Evolutionary conservation across 805 yeast species (phyloP), one percentile per base, ranked within the genome.

Genomic region (Cyberlindnera maclurae): DNA sequence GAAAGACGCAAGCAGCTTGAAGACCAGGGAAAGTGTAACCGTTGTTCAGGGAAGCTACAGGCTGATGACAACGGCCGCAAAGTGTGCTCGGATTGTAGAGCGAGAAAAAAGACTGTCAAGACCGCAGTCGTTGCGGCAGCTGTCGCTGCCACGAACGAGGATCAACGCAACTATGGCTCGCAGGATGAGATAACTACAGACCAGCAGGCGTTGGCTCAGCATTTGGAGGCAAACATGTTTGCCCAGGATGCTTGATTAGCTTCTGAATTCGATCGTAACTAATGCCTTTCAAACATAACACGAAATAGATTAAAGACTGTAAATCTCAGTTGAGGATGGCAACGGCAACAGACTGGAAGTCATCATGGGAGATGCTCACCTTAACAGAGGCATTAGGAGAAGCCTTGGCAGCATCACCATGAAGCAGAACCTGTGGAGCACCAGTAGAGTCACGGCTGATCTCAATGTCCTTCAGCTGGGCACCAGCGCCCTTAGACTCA

Each of bases 261-360:
- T 18, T 27, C 27, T 17, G 9, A 30, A n/a, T 13, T 18, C 20
- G 15, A 26, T 12, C 12, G 11, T 12, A 30, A 37, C 28, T 11
- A 30, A 16, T 16, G n/a, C 24, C 12, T 24, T 26, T 35, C 29
- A 16, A 33, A 12, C 3, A 18, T 15, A 31, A 33, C 17, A 33
- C 20, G 11, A 15, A 29, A 29, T n/a, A 32, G 15, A 20, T 18
- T 22, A 22, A 33, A 15, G 15, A 15, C 6, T 15, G 5, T 15
- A n/a, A 24, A 18, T 16, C 16, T 34, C 16, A 54, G 49, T 52
- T 51, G 38, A 55, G 52, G 45, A 90, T 77, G 27, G 98, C 98
- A 55, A 93, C 97, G 10, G 98, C 97, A 47, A 95, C 93, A 31
- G 96, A 86, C 72, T 93, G 99, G 70, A 82, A 73, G 53, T 94